Base-by-base conservation (phyloP, 805 yeast species). In the Danielozyma ontarioensis region DNA sequence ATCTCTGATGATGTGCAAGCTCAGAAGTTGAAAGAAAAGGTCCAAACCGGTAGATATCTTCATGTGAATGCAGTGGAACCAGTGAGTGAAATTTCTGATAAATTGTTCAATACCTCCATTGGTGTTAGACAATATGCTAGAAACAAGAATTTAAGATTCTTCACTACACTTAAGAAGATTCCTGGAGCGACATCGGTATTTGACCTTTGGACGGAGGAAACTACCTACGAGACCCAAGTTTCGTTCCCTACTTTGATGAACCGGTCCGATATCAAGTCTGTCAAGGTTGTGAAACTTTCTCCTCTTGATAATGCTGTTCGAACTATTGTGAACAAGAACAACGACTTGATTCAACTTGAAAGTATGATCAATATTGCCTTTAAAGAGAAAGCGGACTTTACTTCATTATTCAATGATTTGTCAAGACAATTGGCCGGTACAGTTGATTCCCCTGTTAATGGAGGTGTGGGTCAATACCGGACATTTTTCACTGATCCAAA, bases 401-500 rank as follows among this genome's bases (percentile, higher is more conserved):
- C 65, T 2, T 58, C 78, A 0, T 53, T 73, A 18, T 79, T 80
- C 53, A 71, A 72, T 43, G 86, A 78, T 50, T 59, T 83, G 39
- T 78, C 89, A 4, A 68, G 90, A 55, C 77, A 76, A 48, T 62
- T 81, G 35, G 74, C 86, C 3, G 96, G 96, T 27, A 84, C 96
- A 0, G 89, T 88, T 34, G 95, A 86, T 53, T 78, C 96, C 0
- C 96, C 96, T 3, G 90, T 87, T 4, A 87, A 87, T 53, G 96
- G 96, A 23, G 96, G 96, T 37, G 84, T 87, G 42, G 84, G 86
- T 2, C 87, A 83, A 51, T 87, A 83, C 58, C 70, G 89, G 35
- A 73, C 73, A 2, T 85, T 87, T 52, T 75, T 83, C 51, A 57
- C 55, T 24, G 70, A 68, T 31, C 44, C 57, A 2, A 54, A 55